Base-by-base conservation (phyloP, 164 flowering plant genomes). In the Magnolia sinica region DNA sequence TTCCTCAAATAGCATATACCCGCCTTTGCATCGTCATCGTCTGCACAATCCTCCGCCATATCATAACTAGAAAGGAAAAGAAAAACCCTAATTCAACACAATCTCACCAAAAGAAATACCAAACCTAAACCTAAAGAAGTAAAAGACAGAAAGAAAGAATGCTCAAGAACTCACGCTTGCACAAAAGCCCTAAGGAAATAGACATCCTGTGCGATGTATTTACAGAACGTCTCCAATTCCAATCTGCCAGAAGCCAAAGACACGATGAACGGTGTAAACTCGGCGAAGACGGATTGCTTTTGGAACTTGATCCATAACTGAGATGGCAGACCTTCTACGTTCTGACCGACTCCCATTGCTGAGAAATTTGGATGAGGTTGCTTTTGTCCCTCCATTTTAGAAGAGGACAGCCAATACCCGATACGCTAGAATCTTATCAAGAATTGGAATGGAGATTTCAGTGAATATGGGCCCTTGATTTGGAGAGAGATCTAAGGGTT, bases 1-100 rank as follows among this genome's bases (percentile, higher is more conserved):
- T 90, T 90, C 81, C 93, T 89, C 85, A 96, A 80, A 52, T 90
- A 76, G 13, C 82, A 71, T 37, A 96, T 90, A 22, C 84, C 87
- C 65, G 82, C 74, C 75, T 92, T 94, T 18, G 86, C 96, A 71
- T 96, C 98, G 76, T 96, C 99, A 85, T 94, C 99, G 78, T 94
- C 99, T 1, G 97, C 91, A 81, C 90, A 90, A 23, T 92, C 97
- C 76, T 89, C 96, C 7, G 97, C 97, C 87, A 91, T 82, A 74
- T 91, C 91, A 76, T 87, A 92, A 81, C 96, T 92, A 63, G 59
- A 72, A 50, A 67, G 4, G 50, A 74, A 72, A 70, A 24, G 7
- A 16, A 70, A 59, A 63, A 29, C 68, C 52, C 52, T 4, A 37
- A 37, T 37, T 37, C 45, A 37, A 37, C 45, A 37, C 45, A 37